Percentiles rank a stretch among this genome's conserved stretches.
These are phyloP conservation scores for Metschnikowia shivogae DNA, from an alignment of 805 yeast genomes.

Conservation along the genomic window DNA sequence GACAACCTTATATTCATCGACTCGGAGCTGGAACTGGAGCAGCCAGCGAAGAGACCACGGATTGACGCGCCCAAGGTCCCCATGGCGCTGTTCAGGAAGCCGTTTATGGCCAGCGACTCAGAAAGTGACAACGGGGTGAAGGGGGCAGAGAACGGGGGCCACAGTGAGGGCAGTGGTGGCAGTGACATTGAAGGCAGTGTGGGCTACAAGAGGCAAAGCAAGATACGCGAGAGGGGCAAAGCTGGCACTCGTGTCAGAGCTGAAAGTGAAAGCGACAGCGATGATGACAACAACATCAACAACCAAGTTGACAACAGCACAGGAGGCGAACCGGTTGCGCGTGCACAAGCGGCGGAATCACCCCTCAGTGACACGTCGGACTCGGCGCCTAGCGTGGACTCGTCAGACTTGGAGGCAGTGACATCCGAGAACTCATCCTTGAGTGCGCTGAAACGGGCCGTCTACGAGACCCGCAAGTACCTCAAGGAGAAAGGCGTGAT, in stretches of 20 bases:
- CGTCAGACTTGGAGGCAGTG: conserved; percentile 12
- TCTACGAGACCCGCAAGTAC: conserved; percentile 35
- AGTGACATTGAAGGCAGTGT: too few relatives aligned
- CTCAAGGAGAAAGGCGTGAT: conserved; percentile 59
- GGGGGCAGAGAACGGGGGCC: background rate
- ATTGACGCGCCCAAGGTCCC: background rate
- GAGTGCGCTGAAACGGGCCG: background rate
- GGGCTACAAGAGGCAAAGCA: too few relatives aligned
- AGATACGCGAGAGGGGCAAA: too few relatives aligned
- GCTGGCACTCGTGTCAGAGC: too few relatives aligned
- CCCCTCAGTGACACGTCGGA: background rate
- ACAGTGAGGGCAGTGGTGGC: background rate
- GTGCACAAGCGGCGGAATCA: background rate
- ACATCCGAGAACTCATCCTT: background rate
- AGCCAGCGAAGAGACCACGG: conserved; percentile 10
- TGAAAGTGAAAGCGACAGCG: too few relatives aligned
- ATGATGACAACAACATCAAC: too few relatives aligned
- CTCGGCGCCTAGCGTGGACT: conserved; percentile 6
- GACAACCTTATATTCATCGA: conserved; percentile 14
- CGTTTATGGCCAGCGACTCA: conserved; percentile 15
- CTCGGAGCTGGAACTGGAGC: conserved; percentile 16
- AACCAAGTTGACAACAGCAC: too few relatives aligned
- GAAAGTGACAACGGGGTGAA: too few relatives aligned
- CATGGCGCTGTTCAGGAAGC: conserved; percentile 14
- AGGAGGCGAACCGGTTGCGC: background rate